Conservation (phyloP, 441 rosid species). For the Francoa sonchifolia region DNA sequence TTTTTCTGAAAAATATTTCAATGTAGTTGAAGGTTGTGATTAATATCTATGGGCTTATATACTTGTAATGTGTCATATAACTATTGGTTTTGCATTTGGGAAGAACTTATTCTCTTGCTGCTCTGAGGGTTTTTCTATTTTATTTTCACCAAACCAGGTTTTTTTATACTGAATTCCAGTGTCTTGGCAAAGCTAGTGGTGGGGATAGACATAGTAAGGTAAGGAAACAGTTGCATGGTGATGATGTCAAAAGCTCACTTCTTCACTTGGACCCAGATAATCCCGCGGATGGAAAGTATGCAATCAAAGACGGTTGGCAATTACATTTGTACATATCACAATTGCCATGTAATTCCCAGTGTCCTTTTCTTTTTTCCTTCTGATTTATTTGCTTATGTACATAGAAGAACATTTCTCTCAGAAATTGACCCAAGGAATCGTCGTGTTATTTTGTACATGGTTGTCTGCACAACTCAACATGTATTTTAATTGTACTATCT, state of each 20-base stretch:
- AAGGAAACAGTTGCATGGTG: conserved; percentile 16
- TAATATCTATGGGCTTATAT: no score
- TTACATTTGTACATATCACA: conserved; percentile 81
- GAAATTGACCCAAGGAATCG: no score
- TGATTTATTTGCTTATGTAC: no score
- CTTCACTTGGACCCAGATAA: conserved; percentile 25
- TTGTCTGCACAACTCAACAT: no score
- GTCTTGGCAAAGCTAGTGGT: conserved; percentile 12
- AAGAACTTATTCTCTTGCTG: not conserved
- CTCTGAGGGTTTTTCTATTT: conserved; percentile 3
- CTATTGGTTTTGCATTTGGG: no score
- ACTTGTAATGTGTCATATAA: no score
- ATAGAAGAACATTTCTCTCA: no score
- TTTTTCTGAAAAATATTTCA: no score
- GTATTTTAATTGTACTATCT: conserved; percentile 4
- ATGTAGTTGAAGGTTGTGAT: no score
- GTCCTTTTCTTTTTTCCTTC: conserved; percentile 1
- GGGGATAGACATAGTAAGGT: conserved; percentile 9
- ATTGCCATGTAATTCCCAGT: conserved; percentile 64
- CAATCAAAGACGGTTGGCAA: conserved; percentile 45
- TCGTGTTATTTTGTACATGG: no score
- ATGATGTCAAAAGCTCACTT: conserved; percentile 14
- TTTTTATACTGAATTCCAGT: conserved; percentile 54
- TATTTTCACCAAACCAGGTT: conserved; percentile 27
- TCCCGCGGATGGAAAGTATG: conserved; percentile 24